A percentile compares a stretch with the other conserved stretches of the same genome.
phyloP scores from a whole-genome alignment of 1,139 yeast species.

The Magnusiomyces suaveolens region DNA sequence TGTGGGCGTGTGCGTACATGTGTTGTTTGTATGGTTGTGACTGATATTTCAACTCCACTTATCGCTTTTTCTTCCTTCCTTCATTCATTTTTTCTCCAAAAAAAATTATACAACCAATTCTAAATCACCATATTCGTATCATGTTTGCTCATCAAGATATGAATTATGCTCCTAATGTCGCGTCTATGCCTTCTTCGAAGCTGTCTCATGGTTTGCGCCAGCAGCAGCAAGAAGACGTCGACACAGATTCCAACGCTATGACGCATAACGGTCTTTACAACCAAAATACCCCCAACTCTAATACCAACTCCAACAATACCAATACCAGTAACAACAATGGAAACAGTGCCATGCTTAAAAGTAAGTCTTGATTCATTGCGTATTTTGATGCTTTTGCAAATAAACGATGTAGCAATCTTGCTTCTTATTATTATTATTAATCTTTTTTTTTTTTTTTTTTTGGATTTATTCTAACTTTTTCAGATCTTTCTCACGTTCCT shows the following conservation, averaged over 20 bases:
- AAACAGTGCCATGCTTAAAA: slow-evolving; percentile 4
- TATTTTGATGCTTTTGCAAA: too few species aligned
- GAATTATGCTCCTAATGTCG: not conserved
- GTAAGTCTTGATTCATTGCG: not conserved
- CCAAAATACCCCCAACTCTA: not conserved
- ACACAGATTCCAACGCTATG: too few species aligned
- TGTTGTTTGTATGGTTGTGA: not conserved
- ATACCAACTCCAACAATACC: not conserved
- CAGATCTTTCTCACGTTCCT: slow-evolving; percentile 78
- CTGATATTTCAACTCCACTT: not conserved
- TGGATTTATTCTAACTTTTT: not conserved
- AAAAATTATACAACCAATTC: not conserved
- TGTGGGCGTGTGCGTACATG: too few species aligned
- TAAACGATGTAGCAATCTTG: not conserved
- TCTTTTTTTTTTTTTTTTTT: too few species aligned
- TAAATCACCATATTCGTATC: not conserved
- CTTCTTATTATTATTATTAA: too few species aligned
- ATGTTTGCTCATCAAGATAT: not conserved
- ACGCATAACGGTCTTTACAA: not conserved
- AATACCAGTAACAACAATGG: not conserved
- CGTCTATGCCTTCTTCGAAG: slow-evolving; percentile 2
- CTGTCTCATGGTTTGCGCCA: slow-evolving; percentile 5
- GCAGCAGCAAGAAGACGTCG: not conserved
- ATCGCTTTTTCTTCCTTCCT: not conserved
- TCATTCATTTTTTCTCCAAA: not conserved